A percentile compares a stretch with the other conserved stretches of the same genome.
Conservation (phyloP, 352 stramenopile species). For the Phytophthora sp. region DNA sequence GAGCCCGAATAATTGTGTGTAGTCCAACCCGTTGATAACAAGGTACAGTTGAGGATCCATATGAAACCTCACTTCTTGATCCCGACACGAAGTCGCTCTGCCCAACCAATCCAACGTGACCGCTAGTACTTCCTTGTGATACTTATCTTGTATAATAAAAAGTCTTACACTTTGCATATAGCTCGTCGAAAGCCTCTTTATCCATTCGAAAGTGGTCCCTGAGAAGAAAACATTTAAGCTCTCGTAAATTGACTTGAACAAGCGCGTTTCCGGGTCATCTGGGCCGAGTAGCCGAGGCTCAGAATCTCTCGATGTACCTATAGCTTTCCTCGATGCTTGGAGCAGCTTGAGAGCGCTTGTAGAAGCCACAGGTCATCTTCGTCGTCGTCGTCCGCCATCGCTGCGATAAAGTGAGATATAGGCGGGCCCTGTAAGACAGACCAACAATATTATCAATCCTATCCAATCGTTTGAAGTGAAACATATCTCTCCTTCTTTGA, state of each 20-base stretch:
- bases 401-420: too few relatives aligned
- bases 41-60: neutral
- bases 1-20: neutral
- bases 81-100: neutral
- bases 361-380: too few relatives aligned
- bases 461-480: too few relatives aligned
- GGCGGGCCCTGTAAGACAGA: too few relatives aligned
- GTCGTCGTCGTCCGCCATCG: too few relatives aligned
- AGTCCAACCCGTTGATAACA: constrained; percentile 1
- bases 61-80: constrained; percentile 8
- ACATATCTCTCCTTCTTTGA: too few relatives aligned
- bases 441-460: too few relatives aligned
- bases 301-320: too few relatives aligned
- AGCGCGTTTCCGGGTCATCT: neutral
- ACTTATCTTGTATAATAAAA: neutral
- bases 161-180: neutral
- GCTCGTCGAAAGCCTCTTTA: neutral
- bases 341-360: too few relatives aligned
- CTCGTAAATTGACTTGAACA: neutral
- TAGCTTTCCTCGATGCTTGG: too few relatives aligned
- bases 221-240: neutral
- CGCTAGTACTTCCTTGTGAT: neutral
- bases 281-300: neutral
- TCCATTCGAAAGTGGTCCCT: neutral
- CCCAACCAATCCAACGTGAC: neutral